Conservation (phyloP, 2,329 filamentous ascomycete species). For the Colletotrichum sojae region DNA sequence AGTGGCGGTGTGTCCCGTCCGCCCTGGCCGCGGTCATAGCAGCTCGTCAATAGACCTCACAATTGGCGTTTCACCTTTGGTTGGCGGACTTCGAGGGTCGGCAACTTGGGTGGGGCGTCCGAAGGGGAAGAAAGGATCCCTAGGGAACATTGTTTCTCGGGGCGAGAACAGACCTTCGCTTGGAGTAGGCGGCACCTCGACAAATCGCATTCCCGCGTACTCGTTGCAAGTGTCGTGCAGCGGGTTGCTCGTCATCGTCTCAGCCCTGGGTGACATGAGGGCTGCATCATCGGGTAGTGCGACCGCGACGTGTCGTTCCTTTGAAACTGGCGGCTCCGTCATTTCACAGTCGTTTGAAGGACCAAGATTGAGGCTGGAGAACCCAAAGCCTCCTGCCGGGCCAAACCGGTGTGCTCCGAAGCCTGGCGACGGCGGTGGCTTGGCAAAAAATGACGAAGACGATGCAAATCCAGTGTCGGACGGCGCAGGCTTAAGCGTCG, state of each 20-base stretch:
- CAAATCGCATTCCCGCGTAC: constrained; percentile 65
- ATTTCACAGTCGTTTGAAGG: constrained; percentile 44
- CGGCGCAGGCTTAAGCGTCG: constrained; percentile 55
- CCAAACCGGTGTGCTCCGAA: constrained; percentile 58
- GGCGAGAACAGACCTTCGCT: constrained; percentile 69
- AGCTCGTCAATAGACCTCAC: constrained; percentile 84
- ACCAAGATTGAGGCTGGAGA: constrained; percentile 54
- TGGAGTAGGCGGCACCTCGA: constrained; percentile 67
- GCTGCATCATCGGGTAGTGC: constrained; percentile 63
- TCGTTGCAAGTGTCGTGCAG: constrained; percentile 65
- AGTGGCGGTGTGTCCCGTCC: constrained; percentile 29
- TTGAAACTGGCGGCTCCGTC: constrained; percentile 40
- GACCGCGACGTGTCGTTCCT: constrained; percentile 54
- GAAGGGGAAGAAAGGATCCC: constrained; percentile 67
- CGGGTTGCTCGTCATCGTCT: constrained; percentile 80
- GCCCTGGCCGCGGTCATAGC: constrained; percentile 62
- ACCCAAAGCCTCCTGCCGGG: constrained; percentile 57
- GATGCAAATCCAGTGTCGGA: constrained; percentile 48
- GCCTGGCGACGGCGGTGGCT: constrained; percentile 61
- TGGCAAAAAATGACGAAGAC: constrained; percentile 48
- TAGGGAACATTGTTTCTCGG: constrained; percentile 65
- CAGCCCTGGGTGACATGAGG: constrained; percentile 79
- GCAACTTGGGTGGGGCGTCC: constrained; percentile 65
- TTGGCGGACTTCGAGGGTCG: constrained; percentile 83
- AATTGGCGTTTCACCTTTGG: constrained; percentile 81